Conservation (phyloP, 768 basidiomycete genomes). For the Coprinopsis strossmayeri region DNA sequence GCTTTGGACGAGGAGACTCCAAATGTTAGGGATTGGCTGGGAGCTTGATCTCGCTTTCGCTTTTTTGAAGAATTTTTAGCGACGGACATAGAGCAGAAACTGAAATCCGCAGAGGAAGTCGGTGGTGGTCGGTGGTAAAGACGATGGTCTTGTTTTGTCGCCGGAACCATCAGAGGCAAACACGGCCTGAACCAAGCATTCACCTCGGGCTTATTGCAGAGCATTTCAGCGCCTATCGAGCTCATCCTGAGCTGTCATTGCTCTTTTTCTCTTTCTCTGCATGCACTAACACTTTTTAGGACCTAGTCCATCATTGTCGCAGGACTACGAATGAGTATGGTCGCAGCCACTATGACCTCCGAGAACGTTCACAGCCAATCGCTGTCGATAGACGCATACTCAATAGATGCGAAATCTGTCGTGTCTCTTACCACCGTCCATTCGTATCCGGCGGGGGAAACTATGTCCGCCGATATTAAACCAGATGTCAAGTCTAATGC, state of each 20-base stretch:
- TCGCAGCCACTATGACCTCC: neutral
- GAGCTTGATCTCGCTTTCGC: conserved; percentile 26
- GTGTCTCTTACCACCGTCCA: neutral
- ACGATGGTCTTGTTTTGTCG: neutral
- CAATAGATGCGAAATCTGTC: neutral
- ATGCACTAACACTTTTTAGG: conserved; percentile 5
- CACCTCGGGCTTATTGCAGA: no score
- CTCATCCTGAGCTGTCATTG: neutral
- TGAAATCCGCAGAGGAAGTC: no score
- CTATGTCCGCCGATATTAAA: conserved; percentile 28
- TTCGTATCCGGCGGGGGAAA: conserved; percentile 4
- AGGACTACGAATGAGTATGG: neutral
- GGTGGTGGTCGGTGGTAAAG: neutral
- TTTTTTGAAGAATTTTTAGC: no score
- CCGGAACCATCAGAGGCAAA: neutral
- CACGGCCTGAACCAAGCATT: no score
- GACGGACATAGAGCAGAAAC: no score
- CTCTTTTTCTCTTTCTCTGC: neutral
- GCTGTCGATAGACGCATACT: neutral
- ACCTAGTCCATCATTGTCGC: no score
- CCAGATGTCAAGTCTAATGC: conserved; percentile 19
- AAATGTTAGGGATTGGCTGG: conserved; percentile 22
- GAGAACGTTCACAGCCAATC: neutral
- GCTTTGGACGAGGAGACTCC: conserved; percentile 23
- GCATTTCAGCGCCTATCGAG: no score